Percentiles rank a stretch among this genome's conserved stretches.
Conservation (phyloP, 495 filamentous ascomycete genomes). For the Xylaria telfairii region DNA sequence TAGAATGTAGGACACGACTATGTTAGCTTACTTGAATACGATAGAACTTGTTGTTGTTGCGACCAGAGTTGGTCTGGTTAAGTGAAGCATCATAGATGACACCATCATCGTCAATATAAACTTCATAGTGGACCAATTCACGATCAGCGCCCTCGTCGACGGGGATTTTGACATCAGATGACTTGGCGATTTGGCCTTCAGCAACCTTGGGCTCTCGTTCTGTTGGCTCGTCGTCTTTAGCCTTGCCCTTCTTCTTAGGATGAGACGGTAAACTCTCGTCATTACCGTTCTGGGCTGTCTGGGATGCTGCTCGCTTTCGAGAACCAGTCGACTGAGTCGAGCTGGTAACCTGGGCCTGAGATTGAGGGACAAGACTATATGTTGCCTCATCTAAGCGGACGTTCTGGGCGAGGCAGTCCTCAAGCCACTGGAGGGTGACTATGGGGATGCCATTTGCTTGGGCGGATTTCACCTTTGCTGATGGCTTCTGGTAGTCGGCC, state of each 20-base stretch:
- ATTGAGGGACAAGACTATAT: slow-evolving; percentile 31
- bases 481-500: slow-evolving; percentile 58
- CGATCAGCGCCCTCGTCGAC: slow-evolving; percentile 49
- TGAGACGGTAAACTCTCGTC: slow-evolving; percentile 36
- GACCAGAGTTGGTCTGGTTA: slow-evolving; percentile 63
- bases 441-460: slow-evolving; percentile 56
- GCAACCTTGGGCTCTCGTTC: slow-evolving; percentile 25
- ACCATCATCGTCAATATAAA: slow-evolving; percentile 68
- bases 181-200: slow-evolving; percentile 52
- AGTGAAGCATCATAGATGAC: slow-evolving; percentile 71
- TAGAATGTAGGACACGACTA: not conserved
- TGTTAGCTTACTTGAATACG: slow-evolving; percentile 57
- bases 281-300: slow-evolving; percentile 31
- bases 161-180: slow-evolving; percentile 52
- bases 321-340: slow-evolving; percentile 31
- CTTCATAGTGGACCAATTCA: slow-evolving; percentile 44
- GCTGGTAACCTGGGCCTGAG: slow-evolving; percentile 32
- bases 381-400: slow-evolving; percentile 51
- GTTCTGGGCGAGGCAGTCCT: slow-evolving; percentile 53
- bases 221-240: slow-evolving; percentile 7
- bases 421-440: slow-evolving; percentile 68
- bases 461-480: slow-evolving; percentile 58
- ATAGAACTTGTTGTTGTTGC: slow-evolving; percentile 79
- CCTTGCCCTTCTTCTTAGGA: slow-evolving; percentile 40
- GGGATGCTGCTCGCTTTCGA: slow-evolving; percentile 33